Evolutionary conservation across 139 green algal genomes (phyloP).

Genomic region (Chlorella sp.): DNA sequence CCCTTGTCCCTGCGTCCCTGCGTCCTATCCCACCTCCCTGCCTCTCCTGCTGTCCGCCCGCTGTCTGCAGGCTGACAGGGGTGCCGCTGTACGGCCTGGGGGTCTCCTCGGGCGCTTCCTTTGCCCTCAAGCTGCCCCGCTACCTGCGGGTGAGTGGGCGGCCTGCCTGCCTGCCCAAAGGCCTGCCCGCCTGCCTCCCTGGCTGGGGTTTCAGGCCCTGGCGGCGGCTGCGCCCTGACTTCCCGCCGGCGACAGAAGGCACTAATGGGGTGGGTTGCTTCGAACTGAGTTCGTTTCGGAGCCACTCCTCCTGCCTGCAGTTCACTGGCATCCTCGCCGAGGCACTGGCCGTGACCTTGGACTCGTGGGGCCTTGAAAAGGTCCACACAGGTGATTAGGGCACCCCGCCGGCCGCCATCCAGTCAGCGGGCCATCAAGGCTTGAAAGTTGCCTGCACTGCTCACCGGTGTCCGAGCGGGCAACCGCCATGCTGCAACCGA

Average conservation of each 20-base stretch:
- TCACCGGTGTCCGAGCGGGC: too few species aligned
- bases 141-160: neutral
- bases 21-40: neutral
- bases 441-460: too few species aligned
- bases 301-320: neutral
- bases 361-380: neutral
- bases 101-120: slow-evolving; percentile 1
- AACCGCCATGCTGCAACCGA: too few species aligned
- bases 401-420: too few species aligned
- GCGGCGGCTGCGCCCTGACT: too few species aligned
- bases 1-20: neutral
- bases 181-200: neutral
- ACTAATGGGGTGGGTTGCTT: too few species aligned
- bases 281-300: too few species aligned
- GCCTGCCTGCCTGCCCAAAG: neutral
- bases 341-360: neutral
- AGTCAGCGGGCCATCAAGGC: too few species aligned
- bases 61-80: neutral
- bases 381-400: neutral
- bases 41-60: neutral
- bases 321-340: neutral
- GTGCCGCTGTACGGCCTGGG: neutral
- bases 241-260: too few species aligned
- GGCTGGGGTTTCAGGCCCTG: too few species aligned
- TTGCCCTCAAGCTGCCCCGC: slow-evolving; percentile 4